Evolutionary conservation across 148 eudicot genomes (phyloP), one percentile per base, ranked within the genome.

Genomic region (Diospyros lotus): DNA sequence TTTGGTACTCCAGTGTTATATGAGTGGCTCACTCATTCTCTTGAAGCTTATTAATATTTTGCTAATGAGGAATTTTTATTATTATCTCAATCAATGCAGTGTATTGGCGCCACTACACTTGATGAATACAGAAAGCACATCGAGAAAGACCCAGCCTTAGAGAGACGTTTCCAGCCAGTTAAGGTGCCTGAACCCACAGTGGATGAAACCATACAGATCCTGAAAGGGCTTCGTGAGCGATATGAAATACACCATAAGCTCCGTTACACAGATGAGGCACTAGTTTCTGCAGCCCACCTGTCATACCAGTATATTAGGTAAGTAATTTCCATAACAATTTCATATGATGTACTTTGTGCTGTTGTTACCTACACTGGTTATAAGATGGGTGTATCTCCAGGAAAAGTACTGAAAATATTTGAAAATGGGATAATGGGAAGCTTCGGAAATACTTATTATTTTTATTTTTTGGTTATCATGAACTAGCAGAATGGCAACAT

Each of bases 221-320:
- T 85, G 60, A 85, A 73, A 75, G 86, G 78, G 38, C 78, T 82
- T 42, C 70, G 76, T 6, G 86, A 75, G 15, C 73, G 82, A 38
- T 82, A 85, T 56, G 88, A 85, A 71, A 81, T 74, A 46, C 88
- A 85, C 79, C 88, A 85, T 76, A 85, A 82, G 70, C 80, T 85
- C 45, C 75, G 58, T 6, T 85, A 82, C 50, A 80, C 82, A 3
- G 84, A 85, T 18, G 86, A 78, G 50, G 78, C 88, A 4, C 8
- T 85, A 53, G 83, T 73, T 18, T 72, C 84, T 61, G 88, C 86
- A 15, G 88, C 80, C 3, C 71, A 73, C 10, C 75, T 85, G 39
- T 80, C 88, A 45, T 56, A 78, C 68, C 79, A 80, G 66, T 78
- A 75, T 76, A 80, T 73, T 55, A 76, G 86, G 87, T 82, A 71